Conservation (phyloP, 345 rosid genomes). For the Streptanthus diversifolius region DNA sequence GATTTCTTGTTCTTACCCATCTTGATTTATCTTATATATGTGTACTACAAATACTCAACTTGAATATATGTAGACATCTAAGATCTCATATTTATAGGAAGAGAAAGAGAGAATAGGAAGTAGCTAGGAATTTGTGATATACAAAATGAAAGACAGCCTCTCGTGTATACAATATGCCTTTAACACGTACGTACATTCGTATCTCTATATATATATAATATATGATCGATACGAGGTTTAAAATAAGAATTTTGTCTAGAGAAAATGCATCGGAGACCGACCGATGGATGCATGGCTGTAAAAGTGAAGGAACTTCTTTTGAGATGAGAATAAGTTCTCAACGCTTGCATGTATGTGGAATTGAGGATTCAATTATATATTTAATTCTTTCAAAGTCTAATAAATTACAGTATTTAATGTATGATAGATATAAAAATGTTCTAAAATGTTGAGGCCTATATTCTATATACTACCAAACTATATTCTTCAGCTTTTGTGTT, state of each 20-base stretch:
- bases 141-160: constrained; percentile 6
- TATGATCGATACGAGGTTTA: constrained; percentile 31
- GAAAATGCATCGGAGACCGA: constrained; percentile 26
- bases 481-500: constrained; percentile 22
- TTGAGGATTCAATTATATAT: constrained; percentile 6
- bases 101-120: constrained; percentile 22
- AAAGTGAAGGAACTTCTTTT: constrained; percentile 27
- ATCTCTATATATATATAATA: not conserved
- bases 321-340: constrained; percentile 35
- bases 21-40: not conserved
- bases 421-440: not conserved
- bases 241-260: constrained; percentile 20
- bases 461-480: constrained; percentile 22
- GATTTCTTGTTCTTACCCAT: constrained; percentile 29
- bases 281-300: constrained; percentile 34
- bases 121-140: constrained; percentile 21
- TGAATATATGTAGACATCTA: constrained; percentile 2
- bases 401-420: not conserved
- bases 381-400: constrained; percentile 2
- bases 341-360: constrained; percentile 10
- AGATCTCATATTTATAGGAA: constrained; percentile 20
- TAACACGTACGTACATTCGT: constrained; percentile 24
- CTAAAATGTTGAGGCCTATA: not conserved
- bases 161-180: constrained; percentile 1
- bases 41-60: not conserved